phyloP scores from a whole-genome alignment of 2,329 filamentous ascomycete genomes.

The Aspergillus pseudoterreus region DNA sequence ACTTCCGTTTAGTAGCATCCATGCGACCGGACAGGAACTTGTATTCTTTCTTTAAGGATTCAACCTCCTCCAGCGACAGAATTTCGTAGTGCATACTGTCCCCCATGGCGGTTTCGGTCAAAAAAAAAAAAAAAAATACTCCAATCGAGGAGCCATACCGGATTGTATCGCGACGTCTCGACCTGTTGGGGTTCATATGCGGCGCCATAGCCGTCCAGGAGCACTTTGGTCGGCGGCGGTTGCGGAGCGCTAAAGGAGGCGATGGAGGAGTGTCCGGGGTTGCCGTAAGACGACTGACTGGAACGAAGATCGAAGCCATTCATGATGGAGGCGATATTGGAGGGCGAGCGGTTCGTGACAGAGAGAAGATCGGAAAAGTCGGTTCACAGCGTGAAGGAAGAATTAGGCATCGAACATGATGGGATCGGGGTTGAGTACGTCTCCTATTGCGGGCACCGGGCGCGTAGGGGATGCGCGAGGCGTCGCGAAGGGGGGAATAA shows the following conservation, averaged over 20 bases:
- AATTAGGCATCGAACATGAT: background rate
- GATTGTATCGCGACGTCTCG: slow-evolving; percentile 54
- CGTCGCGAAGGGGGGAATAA: background rate
- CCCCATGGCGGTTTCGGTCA: slow-evolving; percentile 87
- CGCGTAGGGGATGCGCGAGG: slow-evolving; percentile 11
- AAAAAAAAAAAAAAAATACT: no score
- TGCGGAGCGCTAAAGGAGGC: slow-evolving; percentile 30
- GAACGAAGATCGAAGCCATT: slow-evolving; percentile 34
- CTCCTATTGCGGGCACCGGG: slow-evolving; percentile 3
- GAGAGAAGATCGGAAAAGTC: background rate
- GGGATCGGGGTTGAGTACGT: background rate
- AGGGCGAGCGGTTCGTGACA: slow-evolving; percentile 1
- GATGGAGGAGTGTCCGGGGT: slow-evolving; percentile 36
- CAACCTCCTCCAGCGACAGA: slow-evolving; percentile 85
- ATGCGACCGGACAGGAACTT: slow-evolving; percentile 70
- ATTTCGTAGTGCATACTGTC: slow-evolving; percentile 86
- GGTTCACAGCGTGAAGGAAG: background rate
- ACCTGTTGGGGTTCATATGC: slow-evolving; percentile 53
- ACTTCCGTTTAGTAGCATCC: slow-evolving; percentile 74
- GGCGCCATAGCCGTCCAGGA: slow-evolving; percentile 60
- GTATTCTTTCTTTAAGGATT: slow-evolving; percentile 84
- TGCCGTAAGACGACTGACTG: slow-evolving; percentile 40
- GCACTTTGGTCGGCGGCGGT: slow-evolving; percentile 41
- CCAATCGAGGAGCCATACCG: slow-evolving; percentile 43
- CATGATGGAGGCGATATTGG: slow-evolving; percentile 23